phyloP scores from a whole-genome alignment of 805 yeast species.

The Teunomyces lycoperdinae region DNA sequence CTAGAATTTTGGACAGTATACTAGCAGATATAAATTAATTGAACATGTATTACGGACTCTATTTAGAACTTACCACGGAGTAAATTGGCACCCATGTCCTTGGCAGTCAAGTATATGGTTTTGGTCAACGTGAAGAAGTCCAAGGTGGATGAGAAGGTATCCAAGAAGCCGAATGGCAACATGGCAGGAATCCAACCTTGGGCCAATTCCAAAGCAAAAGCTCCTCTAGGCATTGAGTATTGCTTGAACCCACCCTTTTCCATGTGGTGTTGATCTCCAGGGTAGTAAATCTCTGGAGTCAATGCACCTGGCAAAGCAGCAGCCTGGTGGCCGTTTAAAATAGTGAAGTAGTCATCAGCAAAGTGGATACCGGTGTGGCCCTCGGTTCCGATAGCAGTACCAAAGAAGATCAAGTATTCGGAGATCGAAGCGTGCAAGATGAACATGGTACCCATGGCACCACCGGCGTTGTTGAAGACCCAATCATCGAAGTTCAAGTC shows the following conservation, averaged over 20 bases:
- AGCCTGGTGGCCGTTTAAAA: slow-evolving; percentile 71
- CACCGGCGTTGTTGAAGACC: slow-evolving; percentile 98
- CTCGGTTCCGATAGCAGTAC: slow-evolving; percentile 90
- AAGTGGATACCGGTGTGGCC: slow-evolving; percentile 96
- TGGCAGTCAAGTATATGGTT: slow-evolving; percentile 74
- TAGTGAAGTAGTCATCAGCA: slow-evolving; percentile 97
- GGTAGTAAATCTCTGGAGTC: slow-evolving; percentile 66
- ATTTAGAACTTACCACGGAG: slow-evolving; percentile 66
- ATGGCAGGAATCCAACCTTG: slow-evolving; percentile 99
- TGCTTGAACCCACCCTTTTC: slow-evolving; percentile 74
- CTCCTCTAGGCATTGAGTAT: slow-evolving; percentile 77
- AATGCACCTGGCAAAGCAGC: slow-evolving; percentile 70
- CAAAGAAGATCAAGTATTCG: slow-evolving; percentile 91
- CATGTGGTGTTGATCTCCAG: slow-evolving; percentile 87
- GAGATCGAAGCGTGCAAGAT: slow-evolving; percentile 91
- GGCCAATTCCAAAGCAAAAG: slow-evolving; percentile 91
- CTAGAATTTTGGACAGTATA: neutral
- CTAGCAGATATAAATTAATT: slow-evolving; percentile 1
- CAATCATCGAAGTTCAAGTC: slow-evolving; percentile 75
- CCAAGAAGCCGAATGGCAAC: slow-evolving; percentile 94
- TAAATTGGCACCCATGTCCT: slow-evolving; percentile 71
- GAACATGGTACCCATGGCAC: slow-evolving; percentile 97
- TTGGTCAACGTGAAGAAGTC: slow-evolving; percentile 66
- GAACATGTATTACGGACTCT: slow-evolving; percentile 2
- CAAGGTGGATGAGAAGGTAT: slow-evolving; percentile 73